Conservation (phyloP, 2,329 filamentous ascomycete species). For the Mariannaea sp. region DNA sequence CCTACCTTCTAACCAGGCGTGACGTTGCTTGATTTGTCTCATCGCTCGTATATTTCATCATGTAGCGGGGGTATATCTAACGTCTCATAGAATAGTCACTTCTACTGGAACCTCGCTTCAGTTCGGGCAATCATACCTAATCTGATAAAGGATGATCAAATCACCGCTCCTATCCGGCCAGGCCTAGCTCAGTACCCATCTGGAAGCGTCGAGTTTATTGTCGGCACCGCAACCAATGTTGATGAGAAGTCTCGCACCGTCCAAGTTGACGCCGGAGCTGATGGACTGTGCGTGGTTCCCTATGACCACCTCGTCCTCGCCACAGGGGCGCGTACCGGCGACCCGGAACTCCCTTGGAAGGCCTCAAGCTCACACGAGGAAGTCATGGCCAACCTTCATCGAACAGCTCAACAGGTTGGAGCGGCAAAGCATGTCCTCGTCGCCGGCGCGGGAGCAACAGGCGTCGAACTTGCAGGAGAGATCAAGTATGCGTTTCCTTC, state of each 20-base stretch:
- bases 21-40: not conserved
- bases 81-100: conserved; percentile 54
- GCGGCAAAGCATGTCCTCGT: conserved; percentile 58
- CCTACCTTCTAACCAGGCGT: conserved; percentile 13
- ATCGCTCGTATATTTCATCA: not conserved
- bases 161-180: conserved; percentile 54
- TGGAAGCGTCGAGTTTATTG: conserved; percentile 55
- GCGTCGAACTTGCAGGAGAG: conserved; percentile 61
- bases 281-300: conserved; percentile 25
- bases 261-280: conserved; percentile 41
- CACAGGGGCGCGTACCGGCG: conserved; percentile 55
- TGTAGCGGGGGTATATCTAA: conserved; percentile 10
- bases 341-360: conserved; percentile 57
- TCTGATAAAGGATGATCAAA: conserved; percentile 53
- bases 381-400: conserved; percentile 46
- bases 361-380: conserved; percentile 53
- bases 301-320: conserved; percentile 65
- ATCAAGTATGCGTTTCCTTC: conserved; percentile 56
- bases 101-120: conserved; percentile 63
- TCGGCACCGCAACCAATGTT: conserved; percentile 53
- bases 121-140: conserved; percentile 60
- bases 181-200: conserved; percentile 56
- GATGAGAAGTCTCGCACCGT: conserved; percentile 49
- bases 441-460: conserved; percentile 61
- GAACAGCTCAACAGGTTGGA: conserved; percentile 47